Evolutionary conservation across 176 grass and related monocot species (phyloP).

Genomic region (Alopecurus myosuroides): DNA sequence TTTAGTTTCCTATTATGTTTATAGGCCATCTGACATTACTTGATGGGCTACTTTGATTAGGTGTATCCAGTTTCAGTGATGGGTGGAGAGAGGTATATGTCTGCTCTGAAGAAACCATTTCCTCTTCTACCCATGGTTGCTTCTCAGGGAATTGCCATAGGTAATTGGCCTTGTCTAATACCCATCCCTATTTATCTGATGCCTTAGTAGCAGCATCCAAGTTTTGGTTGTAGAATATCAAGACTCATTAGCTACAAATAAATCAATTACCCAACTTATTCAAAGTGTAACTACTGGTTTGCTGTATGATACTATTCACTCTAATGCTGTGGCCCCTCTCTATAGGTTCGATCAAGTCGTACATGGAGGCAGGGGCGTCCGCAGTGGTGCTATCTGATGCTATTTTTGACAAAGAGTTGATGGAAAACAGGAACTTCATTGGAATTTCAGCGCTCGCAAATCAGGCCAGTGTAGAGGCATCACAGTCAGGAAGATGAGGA

Average conservation of each 20-base stretch:
- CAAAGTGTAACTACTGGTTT: background rate
- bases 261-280: background rate
- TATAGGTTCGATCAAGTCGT: constrained; percentile 54
- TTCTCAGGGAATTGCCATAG: constrained; percentile 82
- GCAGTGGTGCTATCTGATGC: constrained; percentile 85
- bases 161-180: constrained; percentile 16
- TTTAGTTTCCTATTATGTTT: background rate
- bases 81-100: constrained; percentile 75
- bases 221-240: background rate
- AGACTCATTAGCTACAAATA: background rate
- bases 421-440: constrained; percentile 41
- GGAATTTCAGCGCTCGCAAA: constrained; percentile 60
- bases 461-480: constrained; percentile 45
- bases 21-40: background rate
- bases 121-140: constrained; percentile 72
- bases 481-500: constrained; percentile 19
- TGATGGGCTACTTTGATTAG: constrained; percentile 32
- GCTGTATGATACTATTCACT: background rate
- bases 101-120: constrained; percentile 90
- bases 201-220: background rate
- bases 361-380: constrained; percentile 60
- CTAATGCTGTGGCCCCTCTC: constrained; percentile 1
- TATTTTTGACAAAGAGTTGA: constrained; percentile 75
- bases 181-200: background rate
- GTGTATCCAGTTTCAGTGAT: constrained; percentile 84